Percentiles rank a stretch among this genome's conserved stretches.
Evolutionary conservation across 1,284 basidiomycete genomes (phyloP).

Genomic region (Retiboletus fuscus): DNA sequence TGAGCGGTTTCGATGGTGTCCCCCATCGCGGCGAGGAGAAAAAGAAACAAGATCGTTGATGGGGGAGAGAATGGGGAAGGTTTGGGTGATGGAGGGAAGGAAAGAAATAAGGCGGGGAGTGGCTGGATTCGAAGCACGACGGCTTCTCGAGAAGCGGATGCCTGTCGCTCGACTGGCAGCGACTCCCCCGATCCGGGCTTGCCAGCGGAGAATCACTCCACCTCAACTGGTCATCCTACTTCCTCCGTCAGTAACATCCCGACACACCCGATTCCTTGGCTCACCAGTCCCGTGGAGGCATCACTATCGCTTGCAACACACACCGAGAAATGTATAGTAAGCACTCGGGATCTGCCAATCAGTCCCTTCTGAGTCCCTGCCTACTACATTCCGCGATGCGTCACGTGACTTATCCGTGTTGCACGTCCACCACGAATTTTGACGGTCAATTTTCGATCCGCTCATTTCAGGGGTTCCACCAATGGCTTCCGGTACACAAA

Average conservation of each 20-base stretch:
- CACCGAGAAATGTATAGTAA: slow-evolving; percentile 8
- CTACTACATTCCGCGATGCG: neutral
- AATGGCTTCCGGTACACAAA: slow-evolving; percentile 57
- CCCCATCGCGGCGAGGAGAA: slow-evolving; percentile 48
- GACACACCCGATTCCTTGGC: slow-evolving; percentile 10
- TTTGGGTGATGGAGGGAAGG: slow-evolving; percentile 23
- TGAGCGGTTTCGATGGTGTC: slow-evolving; percentile 57
- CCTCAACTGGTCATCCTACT: slow-evolving; percentile 36
- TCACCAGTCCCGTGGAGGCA: slow-evolving; percentile 5
- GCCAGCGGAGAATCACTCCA: slow-evolving; percentile 43
- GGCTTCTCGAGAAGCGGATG: slow-evolving; percentile 47
- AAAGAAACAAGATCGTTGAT: slow-evolving; percentile 16
- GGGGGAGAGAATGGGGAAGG: slow-evolving; percentile 12
- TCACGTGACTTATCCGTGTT: slow-evolving; percentile 32
- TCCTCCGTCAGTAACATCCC: slow-evolving; percentile 22
- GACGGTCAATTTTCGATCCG: neutral
- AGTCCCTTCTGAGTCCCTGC: too few species aligned
- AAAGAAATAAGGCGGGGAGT: slow-evolving; percentile 43
- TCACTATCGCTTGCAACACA: neutral
- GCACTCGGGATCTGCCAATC: neutral
- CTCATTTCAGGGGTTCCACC: slow-evolving; percentile 3
- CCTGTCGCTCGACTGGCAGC: slow-evolving; percentile 35
- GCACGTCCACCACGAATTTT: neutral
- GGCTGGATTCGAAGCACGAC: slow-evolving; percentile 40
- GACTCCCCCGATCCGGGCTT: slow-evolving; percentile 49